phyloP scores from a whole-genome alignment of 140 eudicot species.

The Senecio squalidus region DNA sequence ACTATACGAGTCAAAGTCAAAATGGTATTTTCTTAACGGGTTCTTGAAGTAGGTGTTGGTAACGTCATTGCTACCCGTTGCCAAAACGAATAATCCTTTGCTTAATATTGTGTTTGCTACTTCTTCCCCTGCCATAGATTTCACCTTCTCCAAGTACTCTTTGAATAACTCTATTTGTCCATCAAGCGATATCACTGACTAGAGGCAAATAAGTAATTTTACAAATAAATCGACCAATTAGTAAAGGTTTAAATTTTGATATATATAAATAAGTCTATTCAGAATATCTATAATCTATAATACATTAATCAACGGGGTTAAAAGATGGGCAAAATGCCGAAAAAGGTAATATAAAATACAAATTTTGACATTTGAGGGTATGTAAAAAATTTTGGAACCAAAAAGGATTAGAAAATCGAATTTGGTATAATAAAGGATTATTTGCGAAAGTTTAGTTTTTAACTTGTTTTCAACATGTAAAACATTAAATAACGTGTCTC shows the following conservation, averaged over 20 bases:
- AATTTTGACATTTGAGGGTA: too few relatives aligned
- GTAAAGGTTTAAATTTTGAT: too few relatives aligned
- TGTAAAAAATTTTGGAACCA: too few relatives aligned
- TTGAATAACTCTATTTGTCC: slow-evolving; percentile 45
- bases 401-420: too few relatives aligned
- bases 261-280: not conserved
- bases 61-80: slow-evolving; percentile 59
- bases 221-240: not conserved
- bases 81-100: slow-evolving; percentile 40
- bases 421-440: too few relatives aligned
- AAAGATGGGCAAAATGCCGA: not conserved
- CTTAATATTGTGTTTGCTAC: slow-evolving; percentile 28
- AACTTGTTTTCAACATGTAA: too few relatives aligned
- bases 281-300: too few relatives aligned
- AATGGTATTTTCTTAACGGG: slow-evolving; percentile 21
- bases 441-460: too few relatives aligned
- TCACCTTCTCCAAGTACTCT: slow-evolving; percentile 54
- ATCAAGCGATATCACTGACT: slow-evolving; percentile 41
- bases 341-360: too few relatives aligned
- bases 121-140: slow-evolving; percentile 44
- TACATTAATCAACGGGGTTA: too few relatives aligned
- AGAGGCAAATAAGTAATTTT: not conserved
- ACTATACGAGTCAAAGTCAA: slow-evolving; percentile 42
- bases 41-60: slow-evolving; percentile 50
- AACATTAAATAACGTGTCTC: too few relatives aligned